phyloP scores from a whole-genome alignment of 2,329 filamentous ascomycete genomes.

The Neonectria neomacrospora region DNA sequence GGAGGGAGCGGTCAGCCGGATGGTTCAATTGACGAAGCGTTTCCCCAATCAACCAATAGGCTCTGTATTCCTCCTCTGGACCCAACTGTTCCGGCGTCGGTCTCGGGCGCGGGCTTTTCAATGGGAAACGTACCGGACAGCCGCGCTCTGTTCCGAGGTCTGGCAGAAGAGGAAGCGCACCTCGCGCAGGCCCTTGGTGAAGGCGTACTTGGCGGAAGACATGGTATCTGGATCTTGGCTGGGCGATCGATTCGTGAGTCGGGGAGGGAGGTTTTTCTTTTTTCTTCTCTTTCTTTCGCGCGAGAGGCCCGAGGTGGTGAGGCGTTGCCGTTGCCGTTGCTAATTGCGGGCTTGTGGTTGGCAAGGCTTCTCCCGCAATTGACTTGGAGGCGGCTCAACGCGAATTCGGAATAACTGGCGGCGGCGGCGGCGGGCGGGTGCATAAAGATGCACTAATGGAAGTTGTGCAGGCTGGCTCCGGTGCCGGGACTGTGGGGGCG shows the following conservation, averaged over 20 bases:
- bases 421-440: conserved; percentile 25
- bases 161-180: conserved; percentile 98
- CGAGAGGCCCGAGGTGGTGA: too few species aligned
- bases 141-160: conserved; percentile 88
- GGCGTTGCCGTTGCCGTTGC: conserved; percentile 32
- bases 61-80: neutral
- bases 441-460: conserved; percentile 32
- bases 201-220: conserved; percentile 92
- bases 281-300: too few species aligned
- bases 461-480: conserved; percentile 30
- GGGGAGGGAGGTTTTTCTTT: too few species aligned
- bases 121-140: conserved; percentile 74
- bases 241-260: too few species aligned
- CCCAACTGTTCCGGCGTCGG: neutral
- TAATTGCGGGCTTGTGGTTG: conserved; percentile 47
- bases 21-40: neutral
- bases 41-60: neutral
- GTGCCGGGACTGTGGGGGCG: conserved; percentile 28
- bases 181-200: conserved; percentile 89
- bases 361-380: conserved; percentile 38
- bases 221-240: conserved; percentile 61
- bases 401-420: conserved; percentile 38
- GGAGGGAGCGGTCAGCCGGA: conserved; percentile 28
- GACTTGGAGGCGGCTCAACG: conserved; percentile 30
- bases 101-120: neutral